Percentiles rank a stretch among this genome's conserved stretches.
Evolutionary conservation across 2,329 filamentous ascomycete genomes (phyloP).

Genomic region (Waltergamsia citrina): DNA sequence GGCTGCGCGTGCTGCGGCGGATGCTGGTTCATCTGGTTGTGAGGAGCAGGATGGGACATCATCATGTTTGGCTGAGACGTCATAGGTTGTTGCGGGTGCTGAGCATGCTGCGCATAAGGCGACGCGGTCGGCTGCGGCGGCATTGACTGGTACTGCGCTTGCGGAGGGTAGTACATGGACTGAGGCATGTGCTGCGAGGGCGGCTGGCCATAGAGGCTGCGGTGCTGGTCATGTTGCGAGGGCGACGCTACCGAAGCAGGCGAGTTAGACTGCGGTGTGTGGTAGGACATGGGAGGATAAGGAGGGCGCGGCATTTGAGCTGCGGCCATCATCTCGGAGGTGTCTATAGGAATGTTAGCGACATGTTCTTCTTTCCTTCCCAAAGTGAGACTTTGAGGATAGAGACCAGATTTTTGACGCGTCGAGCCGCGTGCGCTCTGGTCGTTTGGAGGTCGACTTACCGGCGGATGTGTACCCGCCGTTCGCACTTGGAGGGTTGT

Average conservation of each 20-base stretch:
- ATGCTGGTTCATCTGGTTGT: conserved; percentile 51
- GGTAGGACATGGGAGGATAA: conserved; percentile 84
- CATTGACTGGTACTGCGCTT: conserved; percentile 56
- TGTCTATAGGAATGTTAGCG: conserved; percentile 28
- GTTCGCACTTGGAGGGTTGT: conserved; percentile 72
- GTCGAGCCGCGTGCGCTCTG: neutral
- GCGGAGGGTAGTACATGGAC: conserved; percentile 66
- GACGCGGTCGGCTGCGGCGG: conserved; percentile 50
- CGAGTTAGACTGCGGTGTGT: conserved; percentile 91
- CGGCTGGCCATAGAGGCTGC: conserved; percentile 76
- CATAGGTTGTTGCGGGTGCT: conserved; percentile 44
- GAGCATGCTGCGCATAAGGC: conserved; percentile 51
- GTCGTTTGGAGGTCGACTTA: conserved; percentile 35
- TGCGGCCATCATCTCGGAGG: conserved; percentile 59
- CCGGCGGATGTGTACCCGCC: conserved; percentile 83
- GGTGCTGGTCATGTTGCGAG: conserved; percentile 80
- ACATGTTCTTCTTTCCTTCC: too few species aligned
- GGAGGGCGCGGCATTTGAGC: conserved; percentile 62
- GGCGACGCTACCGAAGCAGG: conserved; percentile 88
- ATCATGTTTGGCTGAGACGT: conserved; percentile 57
- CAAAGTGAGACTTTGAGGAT: too few species aligned
- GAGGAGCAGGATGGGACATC: conserved; percentile 51
- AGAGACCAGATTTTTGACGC: too few species aligned
- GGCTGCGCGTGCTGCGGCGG: conserved; percentile 43
- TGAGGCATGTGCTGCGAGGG: conserved; percentile 69